phyloP scores from a whole-genome alignment of 2,329 filamentous ascomycete species.

The Trichothecium roseum region DNA sequence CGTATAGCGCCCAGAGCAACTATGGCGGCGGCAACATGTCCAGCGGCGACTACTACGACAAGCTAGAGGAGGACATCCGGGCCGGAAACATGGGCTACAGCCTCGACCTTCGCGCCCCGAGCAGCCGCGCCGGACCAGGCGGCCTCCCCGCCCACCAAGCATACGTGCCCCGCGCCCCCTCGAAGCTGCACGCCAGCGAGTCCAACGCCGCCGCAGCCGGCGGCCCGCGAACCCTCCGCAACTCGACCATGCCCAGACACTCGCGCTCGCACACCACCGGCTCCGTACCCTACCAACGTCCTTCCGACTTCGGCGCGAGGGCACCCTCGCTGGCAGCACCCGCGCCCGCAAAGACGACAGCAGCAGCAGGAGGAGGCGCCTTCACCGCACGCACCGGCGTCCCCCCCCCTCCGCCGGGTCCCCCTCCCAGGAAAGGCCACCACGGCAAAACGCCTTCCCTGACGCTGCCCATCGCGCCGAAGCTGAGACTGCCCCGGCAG shows the following conservation, averaged over 20 bases:
- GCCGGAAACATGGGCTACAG: constrained; percentile 13
- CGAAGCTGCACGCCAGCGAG: constrained; percentile 1
- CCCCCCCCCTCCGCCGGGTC: constrained; percentile 16
- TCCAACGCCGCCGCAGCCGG: constrained; percentile 6
- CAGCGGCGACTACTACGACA: constrained; percentile 30
- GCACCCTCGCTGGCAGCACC: not conserved
- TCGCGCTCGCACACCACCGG: constrained; percentile 13
- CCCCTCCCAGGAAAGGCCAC: constrained; percentile 9
- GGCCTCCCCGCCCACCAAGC: constrained; percentile 37
- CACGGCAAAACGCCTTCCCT: constrained; percentile 21
- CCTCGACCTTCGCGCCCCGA: constrained; percentile 14
- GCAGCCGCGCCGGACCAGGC: constrained; percentile 11
- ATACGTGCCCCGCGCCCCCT: constrained; percentile 28
- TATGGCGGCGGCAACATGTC: constrained; percentile 10
- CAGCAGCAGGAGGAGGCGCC: not conserved
- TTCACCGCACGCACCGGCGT: constrained; percentile 4
- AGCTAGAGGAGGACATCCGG: constrained; percentile 18
- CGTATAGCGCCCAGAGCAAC: constrained; percentile 10
- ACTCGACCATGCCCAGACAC: constrained; percentile 2
- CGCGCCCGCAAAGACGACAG: not conserved
- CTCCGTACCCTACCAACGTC: constrained; percentile 25
- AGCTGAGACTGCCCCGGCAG: constrained; percentile 28
- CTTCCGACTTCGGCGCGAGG: constrained; percentile 14
- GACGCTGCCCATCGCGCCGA: constrained; percentile 24
- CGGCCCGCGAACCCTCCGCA: constrained; percentile 3